Evolutionary conservation across 75 land plant species (phyloP).

Genomic region (Pinus tabuliformis): DNA sequence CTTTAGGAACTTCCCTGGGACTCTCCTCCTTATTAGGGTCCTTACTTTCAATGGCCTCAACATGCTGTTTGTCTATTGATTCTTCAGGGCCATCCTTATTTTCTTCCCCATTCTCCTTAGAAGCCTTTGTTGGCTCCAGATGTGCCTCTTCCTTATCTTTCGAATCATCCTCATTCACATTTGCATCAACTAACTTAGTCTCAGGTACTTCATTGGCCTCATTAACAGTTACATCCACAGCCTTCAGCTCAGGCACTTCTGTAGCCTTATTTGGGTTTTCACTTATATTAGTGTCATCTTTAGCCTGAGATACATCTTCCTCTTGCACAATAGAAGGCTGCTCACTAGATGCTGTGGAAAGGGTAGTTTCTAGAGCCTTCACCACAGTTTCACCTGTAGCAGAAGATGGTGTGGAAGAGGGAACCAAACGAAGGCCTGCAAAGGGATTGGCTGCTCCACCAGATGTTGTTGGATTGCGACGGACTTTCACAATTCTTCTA

Average conservation of each 20-base stretch:
- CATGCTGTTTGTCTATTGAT: neutral
- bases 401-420: slow-evolving; percentile 38
- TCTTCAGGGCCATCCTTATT: neutral
- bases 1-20: neutral
- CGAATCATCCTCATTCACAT: slow-evolving; percentile 7
- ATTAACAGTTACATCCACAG: neutral
- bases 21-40: slow-evolving; percentile 9
- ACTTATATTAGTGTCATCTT: neutral
- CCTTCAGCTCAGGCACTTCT: neutral
- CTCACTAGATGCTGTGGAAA: neutral
- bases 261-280: neutral
- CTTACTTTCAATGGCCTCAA: neutral
- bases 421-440: slow-evolving; percentile 70
- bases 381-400: neutral
- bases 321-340: slow-evolving; percentile 5
- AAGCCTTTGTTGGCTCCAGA: neutral
- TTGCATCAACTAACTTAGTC: slow-evolving; percentile 1
- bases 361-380: neutral
- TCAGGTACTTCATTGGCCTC: neutral
- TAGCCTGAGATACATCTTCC: neutral
- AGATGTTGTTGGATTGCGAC: slow-evolving; percentile 34
- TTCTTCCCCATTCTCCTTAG: neutral
- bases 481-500: slow-evolving; percentile 89
- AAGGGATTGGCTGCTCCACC: slow-evolving; percentile 61
- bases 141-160: slow-evolving; percentile 10